Conservation (phyloP, 345 rosid species). For the Populus simonii region DNA sequence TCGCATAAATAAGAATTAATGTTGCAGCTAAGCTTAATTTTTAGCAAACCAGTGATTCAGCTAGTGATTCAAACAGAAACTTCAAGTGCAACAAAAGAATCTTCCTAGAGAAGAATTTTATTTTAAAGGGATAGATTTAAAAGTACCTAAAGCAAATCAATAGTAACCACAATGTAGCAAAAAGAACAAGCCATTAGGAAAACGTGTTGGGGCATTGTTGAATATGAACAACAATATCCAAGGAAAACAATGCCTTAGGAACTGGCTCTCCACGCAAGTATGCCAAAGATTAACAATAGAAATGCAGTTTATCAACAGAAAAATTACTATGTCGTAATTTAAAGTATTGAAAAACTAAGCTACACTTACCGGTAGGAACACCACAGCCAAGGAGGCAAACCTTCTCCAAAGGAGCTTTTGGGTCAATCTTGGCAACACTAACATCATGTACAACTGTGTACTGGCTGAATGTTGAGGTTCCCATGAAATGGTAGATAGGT, state of each 20-base stretch:
- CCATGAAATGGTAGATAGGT: constrained; percentile 95
- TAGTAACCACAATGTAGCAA: background rate
- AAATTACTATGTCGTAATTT: background rate
- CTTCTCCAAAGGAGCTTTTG: constrained; percentile 89
- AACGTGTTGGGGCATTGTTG: background rate
- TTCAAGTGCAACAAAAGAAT: background rate
- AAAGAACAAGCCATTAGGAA: background rate
- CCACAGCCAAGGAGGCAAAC: constrained; percentile 99
- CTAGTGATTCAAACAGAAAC: background rate
- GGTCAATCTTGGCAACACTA: constrained; percentile 94
- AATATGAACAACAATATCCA: background rate
- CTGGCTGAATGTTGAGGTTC: constrained; percentile 96
- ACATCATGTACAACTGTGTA: constrained; percentile 97
- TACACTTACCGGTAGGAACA: constrained; percentile 81
- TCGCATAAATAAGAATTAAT: background rate
- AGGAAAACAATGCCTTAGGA: background rate
- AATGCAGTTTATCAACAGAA: background rate
- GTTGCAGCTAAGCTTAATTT: background rate
- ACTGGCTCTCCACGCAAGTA: background rate
- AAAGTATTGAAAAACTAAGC: background rate
- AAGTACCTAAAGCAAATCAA: background rate
- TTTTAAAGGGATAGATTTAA: background rate
- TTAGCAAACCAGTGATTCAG: background rate
- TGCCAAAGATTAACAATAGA: background rate
- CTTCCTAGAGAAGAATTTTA: background rate